phyloP scores from a whole-genome alignment of 768 basidiomycete species.

The Strobilomyces dryophilus region DNA sequence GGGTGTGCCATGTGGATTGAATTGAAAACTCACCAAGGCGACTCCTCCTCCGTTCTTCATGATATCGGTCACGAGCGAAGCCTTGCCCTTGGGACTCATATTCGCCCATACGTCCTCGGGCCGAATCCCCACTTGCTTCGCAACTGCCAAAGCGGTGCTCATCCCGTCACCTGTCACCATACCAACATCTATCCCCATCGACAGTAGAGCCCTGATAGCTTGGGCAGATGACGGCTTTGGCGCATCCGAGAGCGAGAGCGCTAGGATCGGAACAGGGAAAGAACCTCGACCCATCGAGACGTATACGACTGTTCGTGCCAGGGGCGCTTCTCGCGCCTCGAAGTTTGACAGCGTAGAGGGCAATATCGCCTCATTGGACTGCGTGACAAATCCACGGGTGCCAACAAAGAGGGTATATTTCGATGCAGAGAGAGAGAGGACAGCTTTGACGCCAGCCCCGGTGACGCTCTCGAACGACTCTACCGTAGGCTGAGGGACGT shows the following conservation, averaged over 20 bases:
- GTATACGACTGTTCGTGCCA: conserved; percentile 84
- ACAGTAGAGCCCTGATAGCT: conserved; percentile 74
- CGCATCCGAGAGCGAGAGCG: conserved; percentile 81
- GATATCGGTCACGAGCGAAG: conserved; percentile 74
- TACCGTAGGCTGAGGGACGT: conserved; percentile 51
- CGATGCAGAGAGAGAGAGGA: conserved; percentile 49
- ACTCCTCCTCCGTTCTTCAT: conserved; percentile 78
- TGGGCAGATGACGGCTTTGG: conserved; percentile 82
- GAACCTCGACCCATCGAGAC: conserved; percentile 56
- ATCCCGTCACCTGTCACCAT: conserved; percentile 94
- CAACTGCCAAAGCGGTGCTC: conserved; percentile 83
- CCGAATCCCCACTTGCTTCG: conserved; percentile 83
- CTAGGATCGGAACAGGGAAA: conserved; percentile 59
- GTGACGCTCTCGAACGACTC: conserved; percentile 83
- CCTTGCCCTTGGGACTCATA: conserved; percentile 96
- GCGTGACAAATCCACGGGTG: conserved; percentile 65
- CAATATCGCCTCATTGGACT: conserved; percentile 47
- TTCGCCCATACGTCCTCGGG: conserved; percentile 83
- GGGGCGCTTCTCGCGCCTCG: conserved; percentile 61
- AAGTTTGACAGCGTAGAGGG: conserved; percentile 61
- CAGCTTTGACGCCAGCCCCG: conserved; percentile 82
- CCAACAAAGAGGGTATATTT: conserved; percentile 69
- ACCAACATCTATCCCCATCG: conserved; percentile 89
- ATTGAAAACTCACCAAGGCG: conserved; percentile 69
- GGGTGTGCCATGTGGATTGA: neutral